phyloP scores from a whole-genome alignment of 495 filamentous ascomycete genomes.

The Neurospora sp. region DNA sequence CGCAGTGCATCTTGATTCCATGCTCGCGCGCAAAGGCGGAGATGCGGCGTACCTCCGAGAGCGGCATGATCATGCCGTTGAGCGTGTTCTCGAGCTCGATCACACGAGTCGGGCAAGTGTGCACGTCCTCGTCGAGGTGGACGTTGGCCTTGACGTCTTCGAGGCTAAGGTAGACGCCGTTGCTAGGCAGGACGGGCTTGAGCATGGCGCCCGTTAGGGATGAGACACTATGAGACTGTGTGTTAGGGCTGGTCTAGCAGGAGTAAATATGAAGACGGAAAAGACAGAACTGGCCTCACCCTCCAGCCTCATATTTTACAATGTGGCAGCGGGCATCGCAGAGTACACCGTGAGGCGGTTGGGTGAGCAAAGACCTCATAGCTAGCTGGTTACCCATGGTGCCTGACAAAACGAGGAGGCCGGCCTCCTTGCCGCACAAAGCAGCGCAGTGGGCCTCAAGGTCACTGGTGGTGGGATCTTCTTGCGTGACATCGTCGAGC shows the following conservation, averaged over 20 bases:
- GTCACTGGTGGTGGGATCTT: constrained; percentile 67
- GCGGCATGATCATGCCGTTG: constrained; percentile 64
- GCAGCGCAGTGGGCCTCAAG: constrained; percentile 61
- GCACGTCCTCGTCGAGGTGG: constrained; percentile 37
- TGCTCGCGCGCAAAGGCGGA: constrained; percentile 57
- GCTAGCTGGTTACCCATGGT: constrained; percentile 86
- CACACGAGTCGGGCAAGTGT: constrained; percentile 64
- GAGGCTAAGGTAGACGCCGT: constrained; percentile 63
- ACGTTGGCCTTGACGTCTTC: constrained; percentile 55
- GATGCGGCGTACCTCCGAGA: constrained; percentile 58
- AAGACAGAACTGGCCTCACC: constrained; percentile 19
- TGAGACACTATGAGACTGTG: constrained; percentile 30
- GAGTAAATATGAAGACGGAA: background rate
- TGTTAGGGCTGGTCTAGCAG: background rate
- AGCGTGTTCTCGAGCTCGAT: constrained; percentile 83
- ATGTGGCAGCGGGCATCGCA: constrained; percentile 60
- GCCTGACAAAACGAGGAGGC: constrained; percentile 71
- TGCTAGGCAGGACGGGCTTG: constrained; percentile 47
- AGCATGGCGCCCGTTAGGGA: constrained; percentile 50
- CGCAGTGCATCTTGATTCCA: constrained; percentile 65
- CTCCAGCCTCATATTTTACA: constrained; percentile 63
- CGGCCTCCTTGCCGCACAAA: constrained; percentile 62
- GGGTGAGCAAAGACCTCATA: constrained; percentile 54
- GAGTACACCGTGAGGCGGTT: constrained; percentile 62
- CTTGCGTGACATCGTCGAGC: constrained; percentile 74